phyloP scores from a whole-genome alignment of 2,329 filamentous ascomycete species.

The Phaeosphaeria sp. region DNA sequence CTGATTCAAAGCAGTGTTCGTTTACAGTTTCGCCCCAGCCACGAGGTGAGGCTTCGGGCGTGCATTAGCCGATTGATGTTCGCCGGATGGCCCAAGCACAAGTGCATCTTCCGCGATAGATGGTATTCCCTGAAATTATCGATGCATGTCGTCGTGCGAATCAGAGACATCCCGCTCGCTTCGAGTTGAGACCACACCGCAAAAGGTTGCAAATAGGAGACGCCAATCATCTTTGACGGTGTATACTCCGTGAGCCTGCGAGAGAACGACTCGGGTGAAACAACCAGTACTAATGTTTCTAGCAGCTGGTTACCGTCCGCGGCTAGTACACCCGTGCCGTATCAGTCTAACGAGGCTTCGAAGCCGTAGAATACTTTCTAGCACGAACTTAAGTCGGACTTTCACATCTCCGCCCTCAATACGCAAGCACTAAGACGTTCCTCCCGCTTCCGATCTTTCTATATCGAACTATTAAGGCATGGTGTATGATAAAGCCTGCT shows the following conservation, averaged over 20 bases:
- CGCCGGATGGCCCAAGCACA: slow-evolving; percentile 1
- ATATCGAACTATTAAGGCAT: no score
- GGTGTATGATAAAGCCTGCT: no score
- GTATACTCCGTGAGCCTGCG: neutral
- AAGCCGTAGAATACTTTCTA: neutral
- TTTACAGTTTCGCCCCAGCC: slow-evolving; percentile 4
- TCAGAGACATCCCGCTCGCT: neutral
- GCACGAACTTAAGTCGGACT: neutral
- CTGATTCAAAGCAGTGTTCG: neutral
- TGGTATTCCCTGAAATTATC: neutral
- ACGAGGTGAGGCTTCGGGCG: slow-evolving; percentile 8
- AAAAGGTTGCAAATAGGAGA: neutral
- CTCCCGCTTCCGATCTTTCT: neutral
- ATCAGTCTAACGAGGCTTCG: neutral
- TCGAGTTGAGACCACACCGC: neutral
- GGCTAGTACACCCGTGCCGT: neutral
- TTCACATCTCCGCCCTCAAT: neutral
- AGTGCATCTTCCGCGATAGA: neutral
- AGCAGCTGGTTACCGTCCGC: no score
- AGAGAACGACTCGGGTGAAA: neutral
- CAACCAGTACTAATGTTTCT: no score
- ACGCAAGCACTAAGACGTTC: neutral
- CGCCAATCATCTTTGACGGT: neutral
- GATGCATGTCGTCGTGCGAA: neutral
- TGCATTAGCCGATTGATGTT: slow-evolving; percentile 6